Evolutionary conservation across 2,329 filamentous ascomycete species (phyloP).

Genomic region (Colletotrichum sp.): DNA sequence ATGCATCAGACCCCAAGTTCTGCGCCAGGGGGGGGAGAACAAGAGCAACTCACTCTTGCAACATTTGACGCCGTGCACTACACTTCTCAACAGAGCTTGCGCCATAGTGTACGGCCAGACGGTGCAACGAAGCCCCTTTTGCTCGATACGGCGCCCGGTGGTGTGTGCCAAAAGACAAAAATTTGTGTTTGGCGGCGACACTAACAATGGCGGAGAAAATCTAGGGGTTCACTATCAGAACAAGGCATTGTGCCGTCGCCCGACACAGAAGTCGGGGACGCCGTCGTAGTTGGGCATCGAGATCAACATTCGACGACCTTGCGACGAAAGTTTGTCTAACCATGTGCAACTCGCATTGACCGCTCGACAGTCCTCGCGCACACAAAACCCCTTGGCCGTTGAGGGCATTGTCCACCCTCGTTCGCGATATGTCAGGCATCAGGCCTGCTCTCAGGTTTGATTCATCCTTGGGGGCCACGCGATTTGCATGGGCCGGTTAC

Average conservation of each 20-base stretch:
- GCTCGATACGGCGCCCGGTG: background rate
- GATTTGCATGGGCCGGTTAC: slow-evolving; percentile 10
- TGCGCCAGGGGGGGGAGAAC: background rate
- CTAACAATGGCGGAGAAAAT: background rate
- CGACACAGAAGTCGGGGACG: background rate
- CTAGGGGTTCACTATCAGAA: slow-evolving; percentile 3
- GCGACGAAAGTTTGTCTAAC: slow-evolving; percentile 15
- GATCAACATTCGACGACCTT: slow-evolving; percentile 15
- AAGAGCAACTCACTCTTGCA: background rate
- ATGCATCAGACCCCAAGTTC: background rate
- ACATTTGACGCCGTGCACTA: background rate
- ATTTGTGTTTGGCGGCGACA: background rate
- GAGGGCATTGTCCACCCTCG: background rate
- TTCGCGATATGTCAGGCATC: background rate
- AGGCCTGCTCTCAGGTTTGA: background rate
- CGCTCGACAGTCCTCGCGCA: background rate
- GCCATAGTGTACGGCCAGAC: background rate
- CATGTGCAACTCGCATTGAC: slow-evolving; percentile 16
- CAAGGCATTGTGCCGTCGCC: slow-evolving; percentile 1
- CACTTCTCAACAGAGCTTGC: background rate
- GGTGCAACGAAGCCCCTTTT: background rate
- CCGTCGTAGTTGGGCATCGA: slow-evolving; percentile 20
- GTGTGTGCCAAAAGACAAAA: background rate
- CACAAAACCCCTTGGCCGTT: background rate
- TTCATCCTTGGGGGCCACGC: slow-evolving; percentile 17